A percentile compares a stretch with the other conserved stretches of the same genome.
phyloP scores from a whole-genome alignment of 306 rosid species.

The Urtica urens region DNA sequence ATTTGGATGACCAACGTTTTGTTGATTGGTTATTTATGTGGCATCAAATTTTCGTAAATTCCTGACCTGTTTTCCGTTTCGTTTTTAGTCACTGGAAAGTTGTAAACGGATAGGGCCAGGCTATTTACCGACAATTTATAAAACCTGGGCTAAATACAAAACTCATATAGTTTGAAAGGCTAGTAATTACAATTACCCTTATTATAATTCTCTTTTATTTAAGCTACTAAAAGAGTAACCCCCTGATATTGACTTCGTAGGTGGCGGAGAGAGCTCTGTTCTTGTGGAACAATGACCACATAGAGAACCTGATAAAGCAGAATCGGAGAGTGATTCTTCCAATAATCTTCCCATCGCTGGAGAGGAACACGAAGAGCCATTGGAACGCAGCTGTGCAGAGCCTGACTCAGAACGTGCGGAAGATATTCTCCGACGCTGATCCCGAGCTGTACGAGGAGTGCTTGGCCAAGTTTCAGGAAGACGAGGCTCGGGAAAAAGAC shows the following conservation, averaged over 20 bases:
- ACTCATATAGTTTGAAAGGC: no score
- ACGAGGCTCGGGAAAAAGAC: constrained; percentile 49
- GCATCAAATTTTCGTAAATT: no score
- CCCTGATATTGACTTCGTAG: constrained; percentile 41
- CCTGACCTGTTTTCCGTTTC: no score
- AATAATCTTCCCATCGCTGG: constrained; percentile 72
- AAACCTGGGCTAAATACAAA: no score
- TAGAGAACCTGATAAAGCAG: constrained; percentile 69
- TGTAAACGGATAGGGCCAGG: no score
- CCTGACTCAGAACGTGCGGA: constrained; percentile 71
- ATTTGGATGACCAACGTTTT: no score
- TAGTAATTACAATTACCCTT: no score
- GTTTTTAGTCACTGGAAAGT: no score
- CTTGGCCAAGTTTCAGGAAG: constrained; percentile 57
- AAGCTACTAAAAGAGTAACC: background rate
- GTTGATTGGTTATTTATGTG: no score
- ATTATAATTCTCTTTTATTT: constrained; percentile 2
- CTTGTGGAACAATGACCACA: constrained; percentile 90
- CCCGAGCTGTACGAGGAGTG: constrained; percentile 75
- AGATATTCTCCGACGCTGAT: constrained; percentile 65
- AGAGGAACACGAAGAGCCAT: constrained; percentile 60
- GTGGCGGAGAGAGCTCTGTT: constrained; percentile 96
- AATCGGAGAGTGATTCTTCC: constrained; percentile 68
- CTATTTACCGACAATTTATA: no score
- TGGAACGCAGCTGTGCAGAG: constrained; percentile 96